Evolutionary conservation across 345 rosid genomes (phyloP).

Genomic region (Pseudoturritis turrita): DNA sequence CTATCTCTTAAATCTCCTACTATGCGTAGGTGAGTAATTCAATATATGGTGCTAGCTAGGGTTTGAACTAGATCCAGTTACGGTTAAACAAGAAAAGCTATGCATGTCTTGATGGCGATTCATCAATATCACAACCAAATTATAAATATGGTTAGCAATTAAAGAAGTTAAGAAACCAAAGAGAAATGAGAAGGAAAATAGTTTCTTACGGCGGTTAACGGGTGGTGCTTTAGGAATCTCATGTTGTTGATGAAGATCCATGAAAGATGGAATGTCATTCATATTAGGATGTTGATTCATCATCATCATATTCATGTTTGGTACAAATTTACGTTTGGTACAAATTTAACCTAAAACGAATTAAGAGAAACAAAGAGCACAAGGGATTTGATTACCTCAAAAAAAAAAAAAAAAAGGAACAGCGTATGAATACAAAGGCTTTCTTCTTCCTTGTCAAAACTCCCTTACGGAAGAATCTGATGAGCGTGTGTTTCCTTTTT

Average conservation of each 20-base stretch:
- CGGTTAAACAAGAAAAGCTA: neutral
- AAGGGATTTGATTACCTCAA: too few species aligned
- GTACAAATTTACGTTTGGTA: too few species aligned
- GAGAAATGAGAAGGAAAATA: neutral
- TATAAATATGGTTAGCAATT: neutral
- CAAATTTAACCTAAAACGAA: too few species aligned
- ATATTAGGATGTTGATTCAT: constrained; percentile 62
- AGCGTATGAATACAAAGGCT: too few species aligned
- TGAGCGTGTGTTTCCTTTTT: too few species aligned
- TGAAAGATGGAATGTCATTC: constrained; percentile 36
- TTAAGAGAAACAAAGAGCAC: too few species aligned
- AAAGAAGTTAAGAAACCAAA: neutral
- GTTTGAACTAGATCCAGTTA: constrained; percentile 6
- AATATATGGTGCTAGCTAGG: neutral
- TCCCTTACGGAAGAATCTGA: too few species aligned
- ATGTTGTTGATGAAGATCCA: constrained; percentile 46
- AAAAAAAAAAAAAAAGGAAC: too few species aligned
- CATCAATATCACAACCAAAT: neutral
- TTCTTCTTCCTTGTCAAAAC: too few species aligned
- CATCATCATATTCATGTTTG: constrained; percentile 62
- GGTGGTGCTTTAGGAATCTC: constrained; percentile 70
- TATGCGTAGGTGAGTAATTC: neutral
- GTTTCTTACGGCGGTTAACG: constrained; percentile 75
- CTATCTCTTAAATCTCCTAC: neutral
- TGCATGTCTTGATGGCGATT: constrained; percentile 10